These are phyloP conservation scores for Papiliotrema flavescens DNA, from an alignment of 1,284 basidiomycete species.

Conservation along the genomic window DNA sequence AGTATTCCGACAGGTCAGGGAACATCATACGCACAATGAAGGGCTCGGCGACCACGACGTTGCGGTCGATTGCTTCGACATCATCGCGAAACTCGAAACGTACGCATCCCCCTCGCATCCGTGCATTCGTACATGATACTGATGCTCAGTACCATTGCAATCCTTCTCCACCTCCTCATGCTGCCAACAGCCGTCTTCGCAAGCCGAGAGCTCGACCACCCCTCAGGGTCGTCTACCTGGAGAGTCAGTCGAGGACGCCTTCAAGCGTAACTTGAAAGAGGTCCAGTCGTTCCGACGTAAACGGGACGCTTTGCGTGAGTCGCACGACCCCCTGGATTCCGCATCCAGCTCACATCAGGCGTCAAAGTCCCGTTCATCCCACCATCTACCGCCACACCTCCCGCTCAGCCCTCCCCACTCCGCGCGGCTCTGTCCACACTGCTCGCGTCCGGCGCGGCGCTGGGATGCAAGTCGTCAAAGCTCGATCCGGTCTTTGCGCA, in stretches of 20 bases:
- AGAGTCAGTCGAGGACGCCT: conserved; percentile 34
- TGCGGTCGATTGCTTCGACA: background rate
- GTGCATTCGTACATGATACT: background rate
- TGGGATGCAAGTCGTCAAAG: conserved; percentile 79
- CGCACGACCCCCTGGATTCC: background rate
- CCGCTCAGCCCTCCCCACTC: conserved; percentile 4
- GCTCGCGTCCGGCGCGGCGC: conserved; percentile 86
- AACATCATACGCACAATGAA: background rate
- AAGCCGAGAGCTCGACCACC: background rate
- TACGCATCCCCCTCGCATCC: background rate
- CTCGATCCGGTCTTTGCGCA: conserved; percentile 86
- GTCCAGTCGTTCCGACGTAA: conserved; percentile 37
- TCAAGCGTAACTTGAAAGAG: conserved; percentile 41
- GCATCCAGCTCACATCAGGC: conserved; percentile 1
- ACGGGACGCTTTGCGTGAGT: conserved; percentile 35
- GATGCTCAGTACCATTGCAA: background rate
- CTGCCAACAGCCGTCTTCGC: background rate
- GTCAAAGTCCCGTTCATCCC: conserved; percentile 9
- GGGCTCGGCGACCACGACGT: background rate
- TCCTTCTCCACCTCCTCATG: conserved; percentile 1
- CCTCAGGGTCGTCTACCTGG: conserved; percentile 7
- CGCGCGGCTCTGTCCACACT: conserved; percentile 71
- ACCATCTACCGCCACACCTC: conserved; percentile 10
- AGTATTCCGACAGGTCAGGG: background rate
- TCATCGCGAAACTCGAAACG: background rate